Base-by-base conservation (phyloP, 306 rosid genomes). In the Rosa chinensis region DNA sequence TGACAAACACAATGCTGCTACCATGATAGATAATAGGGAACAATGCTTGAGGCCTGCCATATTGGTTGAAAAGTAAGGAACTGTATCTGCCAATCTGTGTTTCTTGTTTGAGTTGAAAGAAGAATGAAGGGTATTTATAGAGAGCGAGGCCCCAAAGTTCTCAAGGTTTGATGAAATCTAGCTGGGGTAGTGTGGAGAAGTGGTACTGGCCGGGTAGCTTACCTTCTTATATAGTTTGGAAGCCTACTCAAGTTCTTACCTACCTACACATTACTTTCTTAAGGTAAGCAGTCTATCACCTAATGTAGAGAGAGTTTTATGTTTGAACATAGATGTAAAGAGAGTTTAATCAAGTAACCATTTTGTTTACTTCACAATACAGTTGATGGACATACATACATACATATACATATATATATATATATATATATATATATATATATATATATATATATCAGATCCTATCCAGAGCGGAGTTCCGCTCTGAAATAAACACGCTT, bases 1-100 rank as follows among this genome's bases (percentile, higher is more conserved):
- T 70, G 85, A 72, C 52, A 83, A 49, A 13, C 62, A 78, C 35
- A 69, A 52, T 10, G 82, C 58, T 43, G 82, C 74, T 13, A 82
- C 45, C 49, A 82, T n/a, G 48, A 72, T 39, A 10, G 18, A 66
- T 6, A 82, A 8, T 18, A 53, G 39, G 10, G 75, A 43, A 7
- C 49, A 53, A 28, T 35, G 70, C 8, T 78, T 66, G 45, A 70
- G 67, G 67, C 53, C 52, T 39, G 78, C 81, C 85, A 82, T 73
- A 13, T 42, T 66, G 3, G 47, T 66, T 32, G 18, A 55, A 42
- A 11, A 7, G 23, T 70, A 44, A 12, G 42, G 12, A 35, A 28
- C 6, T 9, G 18, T 32, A 32, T 32, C 37, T 32, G 37, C 2
- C 37, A 8, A 8, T 14, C 14, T 72, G 13, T 42, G 21, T 40